Evolutionary conservation across 805 yeast species (phyloP), one percentile per base, ranked within the genome.

Genomic region (Candida boleticola): DNA sequence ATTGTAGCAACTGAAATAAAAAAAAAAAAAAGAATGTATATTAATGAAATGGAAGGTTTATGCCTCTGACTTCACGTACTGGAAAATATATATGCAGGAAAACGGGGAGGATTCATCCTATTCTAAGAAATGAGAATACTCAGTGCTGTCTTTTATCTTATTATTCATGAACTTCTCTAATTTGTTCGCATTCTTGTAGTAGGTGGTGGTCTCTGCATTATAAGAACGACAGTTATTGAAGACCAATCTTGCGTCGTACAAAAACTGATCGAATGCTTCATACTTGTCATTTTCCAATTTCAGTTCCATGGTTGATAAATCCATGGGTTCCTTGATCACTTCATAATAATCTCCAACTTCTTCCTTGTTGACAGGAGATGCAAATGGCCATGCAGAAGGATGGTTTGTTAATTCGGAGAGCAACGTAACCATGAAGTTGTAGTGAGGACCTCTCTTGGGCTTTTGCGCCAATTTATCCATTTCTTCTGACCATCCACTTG

Each of bases 311-410:
- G 97, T 89, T 33, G 93, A 82, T 42, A 93, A 71, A 60, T 93
- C 99, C 99, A 93, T 93, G 5, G 99, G 99, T 60, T 93, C 97
- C 58, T 89, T 89, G 50, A 93, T 92, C 22, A 93, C 93, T 50
- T 89, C 95, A 63, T 92, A 93, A 59, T 93, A 93, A 64, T 93
- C 99, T 1, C 95, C 89, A 9, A 93, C 99, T 59, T 93, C 99
- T 31, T 88, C 95, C 58, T 79, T 82, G 60, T 85, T 88, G 11
- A 93, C 99, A 2, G 99, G 96, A 42, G 82, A 85, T 36, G 89
- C 80, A 64, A 93, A 93, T 29, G 99, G 99, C 99, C 99, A 93
- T 21, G 97, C 92, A 3, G 96, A 87, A 0, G 98, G 95, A 63
- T 93, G 96, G 58, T 87, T 89, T 57, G 88, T 93, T 68, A 93